These are phyloP conservation scores for Omphalotus guepiniiformis DNA, from an alignment of 768 basidiomycete genomes.

Conservation along the genomic window DNA sequence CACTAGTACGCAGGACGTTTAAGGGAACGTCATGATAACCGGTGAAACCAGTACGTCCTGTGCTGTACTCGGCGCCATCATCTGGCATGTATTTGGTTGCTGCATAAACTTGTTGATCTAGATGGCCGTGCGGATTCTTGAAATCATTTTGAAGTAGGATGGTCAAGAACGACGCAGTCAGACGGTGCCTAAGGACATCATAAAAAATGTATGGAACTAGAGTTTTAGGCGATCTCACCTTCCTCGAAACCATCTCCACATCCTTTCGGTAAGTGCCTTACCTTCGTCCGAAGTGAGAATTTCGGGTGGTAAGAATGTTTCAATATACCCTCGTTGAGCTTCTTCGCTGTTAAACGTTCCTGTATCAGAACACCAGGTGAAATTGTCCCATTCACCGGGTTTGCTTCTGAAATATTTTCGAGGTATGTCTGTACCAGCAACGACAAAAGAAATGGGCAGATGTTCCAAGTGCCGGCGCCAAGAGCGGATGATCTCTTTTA, in stretches of 20 bases:
- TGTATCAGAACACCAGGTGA: conserved; percentile 7
- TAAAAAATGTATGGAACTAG: too few species aligned
- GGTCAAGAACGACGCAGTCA: not conserved
- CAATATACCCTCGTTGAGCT: conserved; percentile 1
- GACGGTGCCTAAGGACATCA: conserved; percentile 8
- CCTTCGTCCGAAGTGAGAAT: not conserved
- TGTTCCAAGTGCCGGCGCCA: not conserved
- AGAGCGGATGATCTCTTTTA: not conserved
- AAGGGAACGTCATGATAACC: not conserved
- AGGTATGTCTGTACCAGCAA: conserved; percentile 3
- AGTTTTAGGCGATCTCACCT: too few species aligned
- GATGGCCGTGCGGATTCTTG: not conserved
- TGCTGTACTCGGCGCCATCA: not conserved
- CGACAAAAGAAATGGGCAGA: not conserved
- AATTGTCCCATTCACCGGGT: not conserved
- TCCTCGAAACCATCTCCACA: conserved; percentile 11
- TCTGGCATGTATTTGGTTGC: not conserved
- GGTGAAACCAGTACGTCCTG: not conserved
- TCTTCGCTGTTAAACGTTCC: conserved; percentile 1
- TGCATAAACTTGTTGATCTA: not conserved
- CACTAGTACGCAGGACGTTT: not conserved
- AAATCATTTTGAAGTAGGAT: not conserved
- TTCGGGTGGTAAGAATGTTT: conserved; percentile 2
- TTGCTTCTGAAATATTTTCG: not conserved
- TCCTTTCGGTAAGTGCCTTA: not conserved